A percentile compares a stretch with the other conserved stretches of the same genome.
These are phyloP conservation scores for Simplicillium aogashimaense DNA, from an alignment of 2,329 filamentous ascomycete species.

Conservation along the genomic window DNA sequence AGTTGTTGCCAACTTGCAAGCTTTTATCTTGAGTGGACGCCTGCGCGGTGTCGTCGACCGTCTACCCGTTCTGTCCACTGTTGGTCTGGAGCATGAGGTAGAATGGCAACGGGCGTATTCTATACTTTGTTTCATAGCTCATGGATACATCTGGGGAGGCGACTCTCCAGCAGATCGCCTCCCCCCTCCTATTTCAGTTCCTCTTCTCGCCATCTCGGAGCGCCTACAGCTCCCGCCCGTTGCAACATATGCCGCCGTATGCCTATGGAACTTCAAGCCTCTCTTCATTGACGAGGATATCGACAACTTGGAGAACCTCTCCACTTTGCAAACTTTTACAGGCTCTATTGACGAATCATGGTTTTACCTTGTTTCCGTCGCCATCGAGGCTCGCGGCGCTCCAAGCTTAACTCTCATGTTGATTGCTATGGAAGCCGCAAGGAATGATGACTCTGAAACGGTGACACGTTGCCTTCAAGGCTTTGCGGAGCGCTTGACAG, in stretches of 20 bases:
- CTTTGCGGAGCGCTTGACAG: slow-evolving; percentile 82
- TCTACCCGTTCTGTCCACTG: slow-evolving; percentile 75
- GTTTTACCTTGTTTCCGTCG: slow-evolving; percentile 95
- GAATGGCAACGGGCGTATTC: slow-evolving; percentile 95
- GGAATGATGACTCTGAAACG: slow-evolving; percentile 55
- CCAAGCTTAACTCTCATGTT: slow-evolving; percentile 85
- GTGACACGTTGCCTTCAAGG: slow-evolving; percentile 69
- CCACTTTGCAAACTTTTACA: slow-evolving; percentile 82
- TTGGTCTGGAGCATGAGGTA: slow-evolving; percentile 68
- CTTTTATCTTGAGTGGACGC: slow-evolving; percentile 74
- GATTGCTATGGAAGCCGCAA: slow-evolving; percentile 71
- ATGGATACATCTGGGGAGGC: slow-evolving; percentile 95
- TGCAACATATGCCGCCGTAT: slow-evolving; percentile 85
- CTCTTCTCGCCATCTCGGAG: slow-evolving; percentile 66
- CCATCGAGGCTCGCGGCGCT: slow-evolving; percentile 86
- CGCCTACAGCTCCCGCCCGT: slow-evolving; percentile 82
- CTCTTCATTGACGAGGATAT: slow-evolving; percentile 76
- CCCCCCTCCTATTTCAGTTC: slow-evolving; percentile 73
- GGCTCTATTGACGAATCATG: slow-evolving; percentile 94
- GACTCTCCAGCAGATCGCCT: slow-evolving; percentile 69
- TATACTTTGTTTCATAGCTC: slow-evolving; percentile 80
- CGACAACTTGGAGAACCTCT: slow-evolving; percentile 77
- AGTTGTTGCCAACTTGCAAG: slow-evolving; percentile 75
- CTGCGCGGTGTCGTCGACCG: slow-evolving; percentile 70
- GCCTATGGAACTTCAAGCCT: slow-evolving; percentile 95